phyloP scores from a whole-genome alignment of 2,329 filamentous ascomycete genomes.

The Alternaria ventricosa region DNA sequence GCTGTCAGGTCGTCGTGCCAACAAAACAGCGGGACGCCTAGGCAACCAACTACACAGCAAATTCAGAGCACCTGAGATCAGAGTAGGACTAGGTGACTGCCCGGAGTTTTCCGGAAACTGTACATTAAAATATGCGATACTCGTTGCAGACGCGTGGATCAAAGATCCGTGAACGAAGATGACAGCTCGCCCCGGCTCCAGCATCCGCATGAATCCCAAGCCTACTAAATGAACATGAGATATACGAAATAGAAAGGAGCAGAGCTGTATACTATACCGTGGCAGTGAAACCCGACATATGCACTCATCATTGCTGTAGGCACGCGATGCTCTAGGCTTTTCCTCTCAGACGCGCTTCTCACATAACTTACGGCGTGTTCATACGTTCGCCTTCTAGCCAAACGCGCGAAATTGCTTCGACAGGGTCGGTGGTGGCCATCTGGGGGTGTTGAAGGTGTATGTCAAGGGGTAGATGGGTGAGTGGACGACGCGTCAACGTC shows the following conservation, averaged over 20 bases:
- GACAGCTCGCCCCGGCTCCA: not conserved
- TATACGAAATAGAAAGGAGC: not conserved
- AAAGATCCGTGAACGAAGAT: not conserved
- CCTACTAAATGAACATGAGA: not conserved
- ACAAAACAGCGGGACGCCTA: not conserved
- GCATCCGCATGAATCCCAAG: not conserved
- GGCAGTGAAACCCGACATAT: not conserved
- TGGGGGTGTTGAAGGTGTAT: not conserved
- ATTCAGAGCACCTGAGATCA: not conserved
- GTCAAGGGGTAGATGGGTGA: not conserved
- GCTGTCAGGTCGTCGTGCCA: not conserved
- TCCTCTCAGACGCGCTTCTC: not conserved
- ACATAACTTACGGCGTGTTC: not conserved
- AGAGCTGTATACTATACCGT: not conserved
- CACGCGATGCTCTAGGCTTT: not conserved
- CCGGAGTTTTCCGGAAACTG: not conserved
- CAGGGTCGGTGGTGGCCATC: not conserved
- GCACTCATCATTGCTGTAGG: not conserved
- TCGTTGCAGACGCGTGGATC: not conserved
- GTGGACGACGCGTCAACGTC: conserved; percentile 1
- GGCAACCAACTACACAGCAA: not conserved
- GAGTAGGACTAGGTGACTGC: not conserved
- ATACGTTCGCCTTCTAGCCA: not conserved
- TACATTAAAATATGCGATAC: not conserved
- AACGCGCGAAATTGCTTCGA: not conserved